Base-by-base conservation (phyloP, 768 basidiomycete species). In the Amyloporia xantha region DNA sequence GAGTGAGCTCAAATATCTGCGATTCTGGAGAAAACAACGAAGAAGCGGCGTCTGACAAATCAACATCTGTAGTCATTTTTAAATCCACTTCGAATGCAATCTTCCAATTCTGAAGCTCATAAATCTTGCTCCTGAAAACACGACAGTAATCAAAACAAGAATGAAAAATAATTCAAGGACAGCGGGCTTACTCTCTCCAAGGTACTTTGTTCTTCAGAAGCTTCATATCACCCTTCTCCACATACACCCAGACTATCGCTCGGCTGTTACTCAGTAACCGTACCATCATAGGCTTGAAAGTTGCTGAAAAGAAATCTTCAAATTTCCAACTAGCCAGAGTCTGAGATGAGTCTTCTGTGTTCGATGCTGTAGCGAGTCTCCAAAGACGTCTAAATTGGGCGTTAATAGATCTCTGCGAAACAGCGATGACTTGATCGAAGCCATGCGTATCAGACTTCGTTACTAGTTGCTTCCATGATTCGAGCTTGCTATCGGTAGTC, bases 61-160 rank as follows among this genome's bases (percentile, higher is more conserved):
- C 11, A 7, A 54, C 23, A 5, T 21, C 33, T 10, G 46, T 28
- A 39, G 50, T 33, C 28, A 56, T 50, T 41, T 59, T 54, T 15
- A 64, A 25, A 19, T 51, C 42, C 15, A 63, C 60, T 26, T 59
- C 60, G 51, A 63, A 64, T 5, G 62, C 62, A 12, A 64, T 42
- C 11, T 51, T 15, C 48, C 51, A 50, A n/a, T 54, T 30, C 11
- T 20, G 26, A 38, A 60, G 51, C 9, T 50, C 23, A 36, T 58
- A 44, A 35, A 50, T 19, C 26, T 44, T 36, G 20, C 37, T 39
- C 38, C 38, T 39, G 38, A 21, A 15, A 33, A 33, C 9, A 33
- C 30, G 30, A 7, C 30, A 33, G n/a, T 33, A 7, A 7, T 33
- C 15, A 33, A 33, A 7, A 7, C 9, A 7, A 33, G 9, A 15